A percentile compares a stretch with the other conserved stretches of the same genome.
phyloP scores from a whole-genome alignment of 2,329 filamentous ascomycete genomes.

The Fusarium sp. region DNA sequence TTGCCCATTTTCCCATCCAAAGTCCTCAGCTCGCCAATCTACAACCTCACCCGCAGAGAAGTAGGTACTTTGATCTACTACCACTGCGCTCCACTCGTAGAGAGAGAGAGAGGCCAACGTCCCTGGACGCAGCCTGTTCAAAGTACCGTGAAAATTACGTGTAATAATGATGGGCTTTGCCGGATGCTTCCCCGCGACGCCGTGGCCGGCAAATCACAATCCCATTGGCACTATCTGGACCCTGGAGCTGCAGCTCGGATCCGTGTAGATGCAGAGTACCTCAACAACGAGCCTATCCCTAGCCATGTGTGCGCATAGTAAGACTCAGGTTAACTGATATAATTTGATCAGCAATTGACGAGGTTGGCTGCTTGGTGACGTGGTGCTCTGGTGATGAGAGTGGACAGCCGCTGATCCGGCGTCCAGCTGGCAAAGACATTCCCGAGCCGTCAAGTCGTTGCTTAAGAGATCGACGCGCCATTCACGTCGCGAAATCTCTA shows the following conservation, averaged over 20 bases:
- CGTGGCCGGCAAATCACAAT: not conserved
- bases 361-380: not conserved
- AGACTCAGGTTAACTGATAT: not conserved
- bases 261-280: conserved; percentile 1
- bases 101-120: too few relatives aligned
- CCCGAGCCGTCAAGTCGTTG: not conserved
- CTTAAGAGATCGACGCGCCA: conserved; percentile 1
- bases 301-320: not conserved
- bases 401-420: not conserved
- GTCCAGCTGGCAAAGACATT: not conserved
- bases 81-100: not conserved
- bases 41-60: not conserved
- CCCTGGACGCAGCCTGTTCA: conserved; percentile 2
- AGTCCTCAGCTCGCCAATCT: conserved; percentile 35
- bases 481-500: not conserved
- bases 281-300: not conserved
- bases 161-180: not conserved
- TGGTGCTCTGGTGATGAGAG: not conserved
- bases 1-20: conserved; percentile 5
- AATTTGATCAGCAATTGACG: conserved; percentile 7
- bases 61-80: conserved; percentile 4
- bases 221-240: not conserved
- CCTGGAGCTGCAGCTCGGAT: conserved; percentile 5
- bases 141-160: not conserved
- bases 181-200: not conserved